Base-by-base conservation (phyloP, 352 stramenopile genomes). In the Phytophthora foliorum region DNA sequence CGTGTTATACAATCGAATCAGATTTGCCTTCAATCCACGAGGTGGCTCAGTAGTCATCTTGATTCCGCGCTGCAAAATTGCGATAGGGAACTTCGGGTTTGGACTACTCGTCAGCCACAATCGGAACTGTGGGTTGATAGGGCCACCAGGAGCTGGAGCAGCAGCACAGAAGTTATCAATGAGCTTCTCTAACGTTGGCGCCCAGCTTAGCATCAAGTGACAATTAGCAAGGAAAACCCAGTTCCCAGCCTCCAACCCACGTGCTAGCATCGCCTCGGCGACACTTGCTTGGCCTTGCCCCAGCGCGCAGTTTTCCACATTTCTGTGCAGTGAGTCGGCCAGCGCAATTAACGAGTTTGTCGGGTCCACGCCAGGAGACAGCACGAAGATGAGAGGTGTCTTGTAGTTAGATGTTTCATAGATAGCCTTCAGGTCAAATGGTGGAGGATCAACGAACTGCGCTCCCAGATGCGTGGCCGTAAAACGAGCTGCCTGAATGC, bases 41-140 rank as follows among this genome's bases (percentile, higher is more conserved):
- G 97, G 97, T 4, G 97, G 97, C 60, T 99, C 95, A 1, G 94
- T 99, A 8, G 97, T 99, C 91, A 99, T 98, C 72, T 99, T 99
- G 76, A 99, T 94, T 1, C 91, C 90, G 7, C 92, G 81, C 68
- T 99, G 96, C 27, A 99, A 80, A 31, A 99, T 96, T 10, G 95
- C 87, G 25, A 99, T 98, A 1, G 97, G 97, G 63, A 99, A 99
- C 49, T 98, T 96, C 3, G 95, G 91, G 38, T 93, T 97, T 17
- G 97, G 97, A 41, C 89, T 94, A 41, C 91, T 98, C 6, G 92
- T 96, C 2, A 99, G 80, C 97, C 97, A 99, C 10, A 99, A 69
- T 1, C 97, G 82, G 66, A 98, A 99, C 27, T 96, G 82, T 17
- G 79, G 74, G 55, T 98, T 97, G 31, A 97, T 81, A 4, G 65